phyloP scores from a whole-genome alignment of 371 early-diverging fungal genomes.

The Rhizopus sp. region DNA sequence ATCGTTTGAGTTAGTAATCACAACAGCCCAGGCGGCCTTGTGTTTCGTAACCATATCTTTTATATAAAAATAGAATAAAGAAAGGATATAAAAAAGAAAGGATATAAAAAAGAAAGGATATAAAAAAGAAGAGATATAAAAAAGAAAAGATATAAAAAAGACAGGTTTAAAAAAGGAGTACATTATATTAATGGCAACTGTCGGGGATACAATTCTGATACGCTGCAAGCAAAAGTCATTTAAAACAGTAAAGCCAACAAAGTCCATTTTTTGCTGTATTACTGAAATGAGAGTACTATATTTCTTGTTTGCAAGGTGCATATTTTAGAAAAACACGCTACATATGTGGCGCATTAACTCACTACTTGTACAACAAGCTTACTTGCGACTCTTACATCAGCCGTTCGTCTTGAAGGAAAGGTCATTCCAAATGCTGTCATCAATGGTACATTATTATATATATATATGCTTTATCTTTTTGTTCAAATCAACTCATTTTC shows the following conservation, averaged over 20 bases:
- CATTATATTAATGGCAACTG: too few species aligned
- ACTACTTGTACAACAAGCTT: slow-evolving; percentile 3
- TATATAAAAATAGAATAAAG: background rate
- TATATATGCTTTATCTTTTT: background rate
- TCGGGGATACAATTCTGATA: too few species aligned
- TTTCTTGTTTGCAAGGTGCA: slow-evolving; percentile 14
- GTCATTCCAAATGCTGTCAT: slow-evolving; percentile 24
- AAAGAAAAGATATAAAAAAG: background rate
- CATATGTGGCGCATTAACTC: too few species aligned
- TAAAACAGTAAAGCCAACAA: too few species aligned
- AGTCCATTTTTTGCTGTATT: slow-evolving; percentile 2
- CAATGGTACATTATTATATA: slow-evolving; percentile 14
- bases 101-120: background rate
- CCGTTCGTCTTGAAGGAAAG: slow-evolving; percentile 20
- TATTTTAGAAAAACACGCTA: background rate
- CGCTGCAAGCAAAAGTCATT: too few species aligned
- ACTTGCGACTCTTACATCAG: slow-evolving; percentile 10
- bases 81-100: background rate
- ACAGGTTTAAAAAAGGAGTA: background rate
- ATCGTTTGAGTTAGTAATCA: slow-evolving; percentile 65
- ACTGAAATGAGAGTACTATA: slow-evolving; percentile 16
- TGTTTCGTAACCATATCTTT: slow-evolving; percentile 9
- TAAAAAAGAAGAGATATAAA: background rate
- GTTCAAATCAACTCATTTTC: background rate
- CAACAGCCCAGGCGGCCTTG: slow-evolving; percentile 62